phyloP scores from a whole-genome alignment of 23 red algal species.

The Gracilaria domingensis region DNA sequence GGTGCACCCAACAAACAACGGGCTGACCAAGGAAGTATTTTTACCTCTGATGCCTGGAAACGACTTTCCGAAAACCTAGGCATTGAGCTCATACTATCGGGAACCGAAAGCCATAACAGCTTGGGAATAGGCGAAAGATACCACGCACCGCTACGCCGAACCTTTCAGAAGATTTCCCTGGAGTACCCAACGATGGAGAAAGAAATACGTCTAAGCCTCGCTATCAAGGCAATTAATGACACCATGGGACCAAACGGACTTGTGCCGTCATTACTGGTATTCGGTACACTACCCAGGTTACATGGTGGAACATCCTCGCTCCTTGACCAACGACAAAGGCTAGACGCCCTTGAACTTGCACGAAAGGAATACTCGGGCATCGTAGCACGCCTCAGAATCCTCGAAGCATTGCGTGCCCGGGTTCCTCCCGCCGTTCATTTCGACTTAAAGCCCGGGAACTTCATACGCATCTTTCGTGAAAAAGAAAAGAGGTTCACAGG shows the following conservation, averaged over 20 bases:
- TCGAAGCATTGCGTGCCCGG: background rate
- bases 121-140: background rate
- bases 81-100: background rate
- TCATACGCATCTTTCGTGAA: background rate
- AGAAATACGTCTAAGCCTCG: background rate
- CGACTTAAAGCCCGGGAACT: background rate
- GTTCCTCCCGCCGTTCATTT: background rate
- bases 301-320: background rate
- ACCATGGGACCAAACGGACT: conserved; percentile 5
- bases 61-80: background rate
- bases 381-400: background rate
- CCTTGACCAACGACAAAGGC: background rate
- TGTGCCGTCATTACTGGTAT: background rate
- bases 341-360: background rate
- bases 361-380: background rate
- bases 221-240: background rate
- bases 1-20: conserved; percentile 9
- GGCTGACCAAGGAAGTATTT: background rate
- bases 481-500: background rate
- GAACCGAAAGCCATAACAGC: background rate
- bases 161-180: background rate
- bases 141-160: background rate
- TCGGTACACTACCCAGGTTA: background rate
- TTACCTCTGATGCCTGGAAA: conserved; percentile 3
- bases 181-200: background rate